Evolutionary conservation across 2,329 filamentous ascomycete species (phyloP), one percentile per base, ranked within the genome.

Genomic region (Ophiostoma perfectum): DNA sequence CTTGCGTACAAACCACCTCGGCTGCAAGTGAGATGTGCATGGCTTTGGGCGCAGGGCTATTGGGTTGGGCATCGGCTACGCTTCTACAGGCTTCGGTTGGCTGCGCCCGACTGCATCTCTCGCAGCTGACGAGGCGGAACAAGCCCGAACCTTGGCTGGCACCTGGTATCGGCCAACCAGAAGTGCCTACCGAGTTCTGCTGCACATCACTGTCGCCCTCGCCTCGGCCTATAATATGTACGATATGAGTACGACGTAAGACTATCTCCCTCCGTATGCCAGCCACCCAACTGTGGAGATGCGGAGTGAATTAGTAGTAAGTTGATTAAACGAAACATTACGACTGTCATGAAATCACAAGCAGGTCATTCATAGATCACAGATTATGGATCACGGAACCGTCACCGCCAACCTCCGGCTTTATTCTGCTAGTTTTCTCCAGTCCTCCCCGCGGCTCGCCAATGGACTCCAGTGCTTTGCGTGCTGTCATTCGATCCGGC

Each of bases 401-500:
- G 49, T 55, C 49, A 27, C 49, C 49, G 49, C 49, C 49, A 55
- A 55, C 49, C 49, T 27, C 49, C 18, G 11, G 14, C 9, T 12
- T 55, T 14, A 27, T 27, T 36, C 3, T 27, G 8, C 49, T 27
- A 18, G 5, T 4, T 55, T 27, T 52, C 47, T 52, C 47, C n/a
- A 55, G 18, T 36, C 49, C 49, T 12, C 5, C 55, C 27, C 27
- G 55, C 7, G 18, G 36, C 38, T 18, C 63, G 18, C 8, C 63
- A 44, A 64, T 64, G 60, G 60, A 7, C 42, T 64, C 63, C 63
- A 64, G 63, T 27, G 45, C 16, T 9, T n/a, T 38, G n/a, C 38
- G 42, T 44, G 41, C 63, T 64, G 41, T 27, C 63, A 64, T 64
- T 44, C 63, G 41, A 64, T 64, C 27, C 18, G 63, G 42, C 63